phyloP scores from a whole-genome alignment of 192 early-diverging fungal genomes.

The Funneliformis mosseae region DNA sequence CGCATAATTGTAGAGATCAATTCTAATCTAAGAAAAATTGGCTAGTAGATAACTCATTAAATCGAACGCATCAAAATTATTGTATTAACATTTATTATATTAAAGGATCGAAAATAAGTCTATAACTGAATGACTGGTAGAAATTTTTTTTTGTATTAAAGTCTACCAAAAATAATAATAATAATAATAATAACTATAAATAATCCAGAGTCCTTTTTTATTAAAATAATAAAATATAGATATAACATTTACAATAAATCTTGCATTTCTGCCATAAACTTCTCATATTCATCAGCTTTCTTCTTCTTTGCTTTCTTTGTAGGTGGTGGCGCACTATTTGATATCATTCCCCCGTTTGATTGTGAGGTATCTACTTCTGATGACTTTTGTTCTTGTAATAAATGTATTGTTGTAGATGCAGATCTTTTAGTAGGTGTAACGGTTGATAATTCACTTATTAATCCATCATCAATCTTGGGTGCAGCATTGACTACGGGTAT shows the following conservation, averaged over 20 bases:
- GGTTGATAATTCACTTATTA: neutral
- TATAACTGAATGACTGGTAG: no score
- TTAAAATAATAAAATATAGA: neutral
- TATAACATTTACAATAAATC: conserved; percentile 36
- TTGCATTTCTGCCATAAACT: conserved; percentile 63
- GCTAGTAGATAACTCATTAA: no score
- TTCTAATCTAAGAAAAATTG: no score
- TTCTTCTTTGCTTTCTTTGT: conserved; percentile 36
- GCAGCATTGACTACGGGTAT: conserved; percentile 70
- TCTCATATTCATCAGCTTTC: conserved; percentile 64
- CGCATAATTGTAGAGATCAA: no score
- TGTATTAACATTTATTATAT: no score
- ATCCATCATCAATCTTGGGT: conserved; percentile 61
- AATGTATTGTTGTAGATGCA: neutral
- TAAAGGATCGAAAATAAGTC: no score
- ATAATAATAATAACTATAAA: no score
- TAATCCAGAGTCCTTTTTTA: neutral
- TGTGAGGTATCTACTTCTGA: neutral
- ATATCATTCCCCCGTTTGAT: neutral
- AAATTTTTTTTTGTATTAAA: no score
- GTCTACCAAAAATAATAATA: no score
- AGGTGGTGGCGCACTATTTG: conserved; percentile 23
- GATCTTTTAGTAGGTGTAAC: conserved; percentile 25
- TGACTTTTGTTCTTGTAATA: conserved; percentile 5
- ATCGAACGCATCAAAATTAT: no score